Base-by-base conservation (phyloP, 139 green algal genomes). In the Nannochloris sp. region DNA sequence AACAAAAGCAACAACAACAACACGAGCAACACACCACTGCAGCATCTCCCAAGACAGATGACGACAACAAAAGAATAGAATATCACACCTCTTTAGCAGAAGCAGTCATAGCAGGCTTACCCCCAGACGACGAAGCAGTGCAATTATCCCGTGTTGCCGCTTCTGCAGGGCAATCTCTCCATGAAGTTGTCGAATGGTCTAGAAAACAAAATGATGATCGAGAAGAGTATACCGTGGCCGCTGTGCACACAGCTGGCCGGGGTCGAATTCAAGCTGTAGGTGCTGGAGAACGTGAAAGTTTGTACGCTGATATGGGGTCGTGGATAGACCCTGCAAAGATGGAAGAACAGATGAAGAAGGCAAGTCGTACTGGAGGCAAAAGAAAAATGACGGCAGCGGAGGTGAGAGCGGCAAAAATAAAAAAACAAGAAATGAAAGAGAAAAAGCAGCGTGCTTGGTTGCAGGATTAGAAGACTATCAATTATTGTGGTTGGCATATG, bases 71-170 rank as follows among this genome's bases (percentile, higher is more conserved):
- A 59, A 27, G 9, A 36, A 59, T 33, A 63, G 61, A 33, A 35
- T 61, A 23, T 35, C 56, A 39, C 61, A 30, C 54, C 23, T 54
- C 54, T 31, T 75, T 69, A 19, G 78, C 78, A 13, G 60, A 64
- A 6, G 78, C 78, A 19, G 78, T 75, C 4, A 44, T 85, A 6
- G 64, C 55, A 23, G 79, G 75, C 2, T 70, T 87, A 35, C 81
- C 81, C 0, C 65, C 75, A 2, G 54, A 85, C 25, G 81, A 87
- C 19, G 81, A 84, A 53, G 76, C 75, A 1, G 81, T 87, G 27
- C 32, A 69, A 36, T 32, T 87, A 23, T 66, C 79, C 2, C 64
- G 61, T 8, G 33, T 77, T 56, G 81, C 81, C 13, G 61, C 68
- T 30, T 51, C 39, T 35, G 61, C 75, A 25, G 81, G 81, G 6